Percentiles rank a stretch among this genome's conserved stretches.
These are phyloP conservation scores for Suillus americanus DNA, from an alignment of 768 basidiomycete species.

Conservation along the genomic window DNA sequence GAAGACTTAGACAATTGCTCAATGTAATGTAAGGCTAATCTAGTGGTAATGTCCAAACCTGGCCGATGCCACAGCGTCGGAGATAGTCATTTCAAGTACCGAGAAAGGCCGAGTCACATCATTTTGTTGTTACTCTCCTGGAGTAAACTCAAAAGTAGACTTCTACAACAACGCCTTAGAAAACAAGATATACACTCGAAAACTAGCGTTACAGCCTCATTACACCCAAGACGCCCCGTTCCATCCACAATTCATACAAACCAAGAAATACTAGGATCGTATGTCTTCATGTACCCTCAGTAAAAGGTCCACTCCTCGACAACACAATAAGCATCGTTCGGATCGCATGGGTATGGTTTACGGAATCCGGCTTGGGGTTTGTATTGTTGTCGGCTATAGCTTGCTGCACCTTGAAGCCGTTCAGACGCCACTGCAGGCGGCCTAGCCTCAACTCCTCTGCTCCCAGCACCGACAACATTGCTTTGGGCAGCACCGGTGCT, in stretches of 20 bases:
- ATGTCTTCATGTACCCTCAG: slow-evolving; percentile 14
- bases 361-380: slow-evolving; percentile 31
- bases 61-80: slow-evolving; percentile 13
- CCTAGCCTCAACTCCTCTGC: slow-evolving; percentile 25
- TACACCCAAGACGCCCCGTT: neutral
- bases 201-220: slow-evolving; percentile 5
- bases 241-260: neutral
- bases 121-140: no score
- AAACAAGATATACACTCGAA: slow-evolving; percentile 25
- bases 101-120: slow-evolving; percentile 11
- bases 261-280: neutral
- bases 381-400: slow-evolving; percentile 27
- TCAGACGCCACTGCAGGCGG: slow-evolving; percentile 17
- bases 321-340: slow-evolving; percentile 64
- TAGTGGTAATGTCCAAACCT: neutral
- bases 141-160: slow-evolving; percentile 3
- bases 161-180: slow-evolving; percentile 13
- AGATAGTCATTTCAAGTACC: slow-evolving; percentile 19
- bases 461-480: slow-evolving; percentile 33
- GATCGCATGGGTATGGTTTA: slow-evolving; percentile 53
- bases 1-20: slow-evolving; percentile 10
- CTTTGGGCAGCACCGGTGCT: slow-evolving; percentile 34
- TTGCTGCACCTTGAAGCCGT: slow-evolving; percentile 11
- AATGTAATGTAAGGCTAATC: slow-evolving; percentile 4
- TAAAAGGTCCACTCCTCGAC: slow-evolving; percentile 69